phyloP scores from a whole-genome alignment of 208 protist genomes.

The Leishmania mexicana region DNA sequence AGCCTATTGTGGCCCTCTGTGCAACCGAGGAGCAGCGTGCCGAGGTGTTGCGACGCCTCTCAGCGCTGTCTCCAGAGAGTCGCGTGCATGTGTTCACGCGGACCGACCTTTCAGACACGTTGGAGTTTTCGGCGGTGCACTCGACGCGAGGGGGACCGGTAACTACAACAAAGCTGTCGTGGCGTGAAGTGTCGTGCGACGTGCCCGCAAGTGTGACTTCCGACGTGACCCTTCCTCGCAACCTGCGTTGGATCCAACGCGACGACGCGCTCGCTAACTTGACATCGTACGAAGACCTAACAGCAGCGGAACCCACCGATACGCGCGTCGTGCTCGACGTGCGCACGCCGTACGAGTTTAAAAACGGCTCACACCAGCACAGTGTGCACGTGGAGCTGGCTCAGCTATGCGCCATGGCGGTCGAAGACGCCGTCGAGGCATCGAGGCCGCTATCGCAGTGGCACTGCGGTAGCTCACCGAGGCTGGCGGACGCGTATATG shows the following conservation, averaged over 20 bases:
- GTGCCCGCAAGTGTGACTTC: neutral
- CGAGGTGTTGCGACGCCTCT: constrained; percentile 35
- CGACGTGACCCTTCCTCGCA: constrained; percentile 9
- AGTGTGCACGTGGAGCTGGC: constrained; percentile 64
- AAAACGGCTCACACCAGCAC: constrained; percentile 77
- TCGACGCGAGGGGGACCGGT: neutral
- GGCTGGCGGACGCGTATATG: constrained; percentile 36
- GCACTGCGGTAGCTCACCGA: constrained; percentile 27
- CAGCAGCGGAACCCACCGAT: constrained; percentile 16
- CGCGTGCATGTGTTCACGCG: constrained; percentile 39
- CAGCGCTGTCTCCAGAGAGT: constrained; percentile 39
- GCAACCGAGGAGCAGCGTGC: constrained; percentile 25
- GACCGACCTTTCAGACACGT: constrained; percentile 32
- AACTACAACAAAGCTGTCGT: neutral
- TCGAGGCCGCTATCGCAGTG: neutral
- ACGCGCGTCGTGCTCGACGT: constrained; percentile 62
- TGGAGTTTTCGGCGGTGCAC: neutral
- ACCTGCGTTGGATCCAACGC: constrained; percentile 17
- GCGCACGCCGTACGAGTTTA: constrained; percentile 84
- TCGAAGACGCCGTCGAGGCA: constrained; percentile 23
- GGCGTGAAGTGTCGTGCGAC: constrained; percentile 13
- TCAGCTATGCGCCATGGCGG: constrained; percentile 60
- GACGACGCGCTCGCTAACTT: constrained; percentile 8
- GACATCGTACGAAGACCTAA: constrained; percentile 17
- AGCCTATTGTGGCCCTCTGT: constrained; percentile 60